Percentiles rank a stretch among this genome's conserved stretches.
phyloP scores from a whole-genome alignment of 495 filamentous ascomycete genomes.

The Hypoxylon fuscum region DNA sequence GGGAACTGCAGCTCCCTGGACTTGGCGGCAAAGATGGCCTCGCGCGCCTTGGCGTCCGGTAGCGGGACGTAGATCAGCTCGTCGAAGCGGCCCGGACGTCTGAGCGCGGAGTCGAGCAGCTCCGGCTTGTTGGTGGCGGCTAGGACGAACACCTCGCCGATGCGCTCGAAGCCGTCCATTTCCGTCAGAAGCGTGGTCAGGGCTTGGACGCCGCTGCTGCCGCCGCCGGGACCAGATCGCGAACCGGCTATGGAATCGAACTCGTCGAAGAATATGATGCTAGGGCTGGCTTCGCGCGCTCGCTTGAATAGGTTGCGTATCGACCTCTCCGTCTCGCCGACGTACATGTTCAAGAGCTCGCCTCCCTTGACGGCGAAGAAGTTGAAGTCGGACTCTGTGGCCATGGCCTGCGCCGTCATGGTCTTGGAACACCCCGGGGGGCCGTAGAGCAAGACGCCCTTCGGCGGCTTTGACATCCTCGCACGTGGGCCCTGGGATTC shows the following conservation, averaged over 20 bases:
- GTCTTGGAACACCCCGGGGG: conserved; percentile 98
- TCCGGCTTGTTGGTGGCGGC: conserved; percentile 95
- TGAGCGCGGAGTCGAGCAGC: conserved; percentile 83
- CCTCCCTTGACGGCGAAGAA: conserved; percentile 97
- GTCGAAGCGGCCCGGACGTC: conserved; percentile 89
- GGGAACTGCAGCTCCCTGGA: conserved; percentile 40
- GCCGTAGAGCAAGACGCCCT: conserved; percentile 91
- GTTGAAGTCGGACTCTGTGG: conserved; percentile 89
- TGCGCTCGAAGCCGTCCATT: conserved; percentile 92
- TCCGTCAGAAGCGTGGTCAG: conserved; percentile 93
- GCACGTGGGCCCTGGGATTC: conserved; percentile 35
- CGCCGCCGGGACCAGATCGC: conserved; percentile 61
- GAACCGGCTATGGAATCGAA: conserved; percentile 92
- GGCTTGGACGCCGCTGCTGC: conserved; percentile 73
- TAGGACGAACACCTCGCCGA: conserved; percentile 87
- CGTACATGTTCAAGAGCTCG: conserved; percentile 96
- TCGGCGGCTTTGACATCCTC: conserved; percentile 61
- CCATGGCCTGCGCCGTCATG: conserved; percentile 89
- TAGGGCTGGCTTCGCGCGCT: conserved; percentile 84
- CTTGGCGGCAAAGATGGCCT: conserved; percentile 74
- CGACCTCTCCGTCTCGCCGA: conserved; percentile 92
- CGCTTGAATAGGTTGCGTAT: conserved; percentile 89
- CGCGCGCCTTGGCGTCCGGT: conserved; percentile 77
- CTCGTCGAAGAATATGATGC: conserved; percentile 98
- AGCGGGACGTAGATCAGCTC: conserved; percentile 89